Evolutionary conservation across 495 filamentous ascomycete genomes (phyloP), one percentile per base, ranked within the genome.

Genomic region (Tuber melanosporum): DNA sequence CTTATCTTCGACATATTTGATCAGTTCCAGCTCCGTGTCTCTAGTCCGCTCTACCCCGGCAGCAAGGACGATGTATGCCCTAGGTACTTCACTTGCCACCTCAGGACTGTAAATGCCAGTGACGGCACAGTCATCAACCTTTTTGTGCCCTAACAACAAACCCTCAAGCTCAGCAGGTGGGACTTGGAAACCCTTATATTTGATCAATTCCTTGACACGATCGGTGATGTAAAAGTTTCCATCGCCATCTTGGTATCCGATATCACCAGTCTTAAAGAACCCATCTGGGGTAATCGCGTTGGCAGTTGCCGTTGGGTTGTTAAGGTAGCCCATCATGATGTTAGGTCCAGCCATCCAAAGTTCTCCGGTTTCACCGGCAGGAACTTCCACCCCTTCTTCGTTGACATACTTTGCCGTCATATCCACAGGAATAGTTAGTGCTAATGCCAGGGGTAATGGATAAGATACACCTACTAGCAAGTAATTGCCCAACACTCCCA

Each of bases 111-210:
- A 88, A n/a, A 97, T 86, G 0, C 94, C 93, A 72, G 95, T 90
- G 3, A 98, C 94, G 22, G 93, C 94, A 1, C 90, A 92, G 82
- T 98, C 95, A 32, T 90, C 88, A 47, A 98, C 87, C n/a, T 90
- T 87, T 41, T 87, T 85, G 83, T 95, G 93, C 22, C 89, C 87
- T 1, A 92, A 83, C 19, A 98, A 85, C 19, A 93, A 79, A n/a
- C 91, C 92, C 79, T 97, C 94, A 8, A 97, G 87, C 83, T 98
- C 94, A 5, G 94, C 93, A 1, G 94, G 94, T 1, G 94, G 88
- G 6, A 97, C 93, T 82, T 95, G 94, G 86, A 95, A 94, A 19
- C 93, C 94, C 79, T 93, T 91, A 84, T 95, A 95, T 85, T 96
- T 96, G 85, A 97, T 95, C 70, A 97, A 85, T 84, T 97, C 93